Evolutionary conservation across 169 alveolate species (phyloP).

Genomic region (Babesia divergens): DNA sequence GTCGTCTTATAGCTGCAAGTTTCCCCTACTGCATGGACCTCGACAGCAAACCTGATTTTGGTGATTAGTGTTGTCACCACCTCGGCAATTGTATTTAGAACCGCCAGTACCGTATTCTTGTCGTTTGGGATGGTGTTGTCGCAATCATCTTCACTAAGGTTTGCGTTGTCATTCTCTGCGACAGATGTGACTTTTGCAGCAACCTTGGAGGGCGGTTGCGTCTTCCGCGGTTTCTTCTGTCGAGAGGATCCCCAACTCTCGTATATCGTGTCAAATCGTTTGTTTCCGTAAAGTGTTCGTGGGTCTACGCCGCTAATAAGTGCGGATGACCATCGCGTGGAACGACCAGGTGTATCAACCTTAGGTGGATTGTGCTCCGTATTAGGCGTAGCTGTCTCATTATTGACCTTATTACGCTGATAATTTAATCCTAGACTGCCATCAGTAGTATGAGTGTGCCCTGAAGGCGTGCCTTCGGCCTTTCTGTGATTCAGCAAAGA

Average conservation of each 20-base stretch:
- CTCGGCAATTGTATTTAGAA: conserved; percentile 2
- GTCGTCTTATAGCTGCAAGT: not conserved
- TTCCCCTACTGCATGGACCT: not conserved
- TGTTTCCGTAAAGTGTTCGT: conserved; percentile 10
- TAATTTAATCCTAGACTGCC: too few relatives aligned
- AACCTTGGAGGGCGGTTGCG: not conserved
- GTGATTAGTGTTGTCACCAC: conserved; percentile 3
- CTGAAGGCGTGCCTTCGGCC: too few relatives aligned
- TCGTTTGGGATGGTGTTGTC: not conserved
- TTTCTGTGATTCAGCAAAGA: not conserved
- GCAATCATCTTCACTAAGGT: conserved; percentile 23
- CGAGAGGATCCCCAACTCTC: not conserved
- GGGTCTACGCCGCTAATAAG: conserved; percentile 41
- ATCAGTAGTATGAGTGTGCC: too few relatives aligned
- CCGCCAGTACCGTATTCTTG: not conserved
- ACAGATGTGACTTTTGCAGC: not conserved
- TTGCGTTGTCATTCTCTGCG: not conserved
- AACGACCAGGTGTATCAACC: conserved; percentile 3
- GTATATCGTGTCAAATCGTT: conserved; percentile 10
- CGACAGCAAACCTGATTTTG: not conserved
- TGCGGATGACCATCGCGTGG: conserved; percentile 38
- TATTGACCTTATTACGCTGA: too few relatives aligned
- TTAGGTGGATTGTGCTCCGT: too few relatives aligned
- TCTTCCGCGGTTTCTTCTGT: not conserved
- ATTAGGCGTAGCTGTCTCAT: too few relatives aligned